Evolutionary conservation across 768 basidiomycete genomes (phyloP).

Genomic region (Saitozyma sp.): DNA sequence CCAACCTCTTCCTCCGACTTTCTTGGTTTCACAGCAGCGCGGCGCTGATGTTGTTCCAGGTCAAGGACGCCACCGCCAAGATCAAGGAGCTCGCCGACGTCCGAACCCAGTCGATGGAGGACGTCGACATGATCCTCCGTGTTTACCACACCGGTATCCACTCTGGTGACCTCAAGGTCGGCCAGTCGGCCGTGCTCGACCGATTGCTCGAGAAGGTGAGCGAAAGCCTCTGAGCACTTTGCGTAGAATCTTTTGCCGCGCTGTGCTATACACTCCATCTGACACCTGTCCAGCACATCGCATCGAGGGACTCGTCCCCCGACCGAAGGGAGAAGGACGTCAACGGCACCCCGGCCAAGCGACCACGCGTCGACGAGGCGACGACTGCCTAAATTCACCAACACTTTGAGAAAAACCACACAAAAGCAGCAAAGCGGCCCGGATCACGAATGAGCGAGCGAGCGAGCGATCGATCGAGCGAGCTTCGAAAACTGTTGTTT

Average conservation of each 20-base stretch:
- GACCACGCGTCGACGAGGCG: slow-evolving; percentile 21
- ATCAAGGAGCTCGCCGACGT: slow-evolving; percentile 99
- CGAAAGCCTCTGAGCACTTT: background rate
- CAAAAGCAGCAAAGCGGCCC: too few relatives aligned
- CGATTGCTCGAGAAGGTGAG: slow-evolving; percentile 68
- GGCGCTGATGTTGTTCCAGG: slow-evolving; percentile 53
- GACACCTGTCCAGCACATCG: slow-evolving; percentile 32
- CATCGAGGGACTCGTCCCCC: slow-evolving; percentile 44
- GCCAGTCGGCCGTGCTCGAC: slow-evolving; percentile 90
- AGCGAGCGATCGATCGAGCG: too few relatives aligned
- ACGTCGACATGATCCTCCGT: slow-evolving; percentile 94
- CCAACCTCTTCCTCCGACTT: too few relatives aligned
- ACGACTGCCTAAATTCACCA: slow-evolving; percentile 4
- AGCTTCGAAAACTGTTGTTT: too few relatives aligned
- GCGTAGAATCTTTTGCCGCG: too few relatives aligned
- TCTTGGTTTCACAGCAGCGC: background rate
- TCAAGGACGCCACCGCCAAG: slow-evolving; percentile 98
- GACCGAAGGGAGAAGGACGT: slow-evolving; percentile 11
- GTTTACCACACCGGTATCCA: slow-evolving; percentile 93
- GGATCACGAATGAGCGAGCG: too few relatives aligned
- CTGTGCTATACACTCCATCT: background rate
- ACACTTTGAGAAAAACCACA: background rate
- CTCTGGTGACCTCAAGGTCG: slow-evolving; percentile 85
- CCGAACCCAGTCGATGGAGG: slow-evolving; percentile 97
- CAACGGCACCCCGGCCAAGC: slow-evolving; percentile 29